Percentiles rank a stretch among this genome's conserved stretches.
These are phyloP conservation scores for Labyrinthula sp. DNA, from an alignment of 352 stramenopile species.

Conservation along the genomic window DNA sequence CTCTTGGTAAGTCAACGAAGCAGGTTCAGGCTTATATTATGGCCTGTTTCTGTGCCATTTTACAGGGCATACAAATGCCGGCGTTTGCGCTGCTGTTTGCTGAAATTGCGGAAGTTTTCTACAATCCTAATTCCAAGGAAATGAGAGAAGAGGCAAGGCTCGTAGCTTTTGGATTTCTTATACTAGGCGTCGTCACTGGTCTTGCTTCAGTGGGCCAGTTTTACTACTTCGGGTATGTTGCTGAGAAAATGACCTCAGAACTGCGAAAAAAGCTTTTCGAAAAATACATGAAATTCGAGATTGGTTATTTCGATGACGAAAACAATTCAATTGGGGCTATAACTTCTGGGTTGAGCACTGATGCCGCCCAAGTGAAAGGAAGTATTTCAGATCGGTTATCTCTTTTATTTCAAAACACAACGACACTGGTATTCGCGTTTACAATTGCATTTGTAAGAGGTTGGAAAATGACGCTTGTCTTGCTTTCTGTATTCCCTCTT, in stretches of 20 bases:
- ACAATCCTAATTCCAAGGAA: slow-evolving; percentile 4
- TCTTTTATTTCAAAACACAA: slow-evolving; percentile 39
- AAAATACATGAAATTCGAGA: slow-evolving; percentile 47
- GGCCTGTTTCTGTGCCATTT: neutral
- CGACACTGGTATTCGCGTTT: slow-evolving; percentile 41
- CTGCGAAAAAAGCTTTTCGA: slow-evolving; percentile 39
- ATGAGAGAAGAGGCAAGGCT: slow-evolving; percentile 4
- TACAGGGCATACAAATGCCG: slow-evolving; percentile 23
- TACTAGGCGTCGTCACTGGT: slow-evolving; percentile 36
- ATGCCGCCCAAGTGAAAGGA: slow-evolving; percentile 48
- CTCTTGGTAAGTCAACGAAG: slow-evolving; percentile 7
- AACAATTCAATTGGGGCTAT: slow-evolving; percentile 49
- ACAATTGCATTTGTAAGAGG: slow-evolving; percentile 44
- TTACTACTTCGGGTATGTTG: slow-evolving; percentile 42
- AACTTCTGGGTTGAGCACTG: slow-evolving; percentile 43
- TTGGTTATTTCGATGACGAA: slow-evolving; percentile 53
- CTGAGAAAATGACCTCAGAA: slow-evolving; percentile 38
- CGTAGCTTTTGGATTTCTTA: neutral
- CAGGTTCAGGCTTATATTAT: slow-evolving; percentile 6
- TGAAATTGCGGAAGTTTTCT: slow-evolving; percentile 16
- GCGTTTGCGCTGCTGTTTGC: slow-evolving; percentile 14
- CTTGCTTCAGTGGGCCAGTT: slow-evolving; percentile 38
- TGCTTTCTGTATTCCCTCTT: slow-evolving; percentile 44
- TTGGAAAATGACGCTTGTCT: slow-evolving; percentile 48
- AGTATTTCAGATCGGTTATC: slow-evolving; percentile 44